phyloP scores from a whole-genome alignment of 2,329 filamentous ascomycete species.

The Pseudogymnoascus sp. region DNA sequence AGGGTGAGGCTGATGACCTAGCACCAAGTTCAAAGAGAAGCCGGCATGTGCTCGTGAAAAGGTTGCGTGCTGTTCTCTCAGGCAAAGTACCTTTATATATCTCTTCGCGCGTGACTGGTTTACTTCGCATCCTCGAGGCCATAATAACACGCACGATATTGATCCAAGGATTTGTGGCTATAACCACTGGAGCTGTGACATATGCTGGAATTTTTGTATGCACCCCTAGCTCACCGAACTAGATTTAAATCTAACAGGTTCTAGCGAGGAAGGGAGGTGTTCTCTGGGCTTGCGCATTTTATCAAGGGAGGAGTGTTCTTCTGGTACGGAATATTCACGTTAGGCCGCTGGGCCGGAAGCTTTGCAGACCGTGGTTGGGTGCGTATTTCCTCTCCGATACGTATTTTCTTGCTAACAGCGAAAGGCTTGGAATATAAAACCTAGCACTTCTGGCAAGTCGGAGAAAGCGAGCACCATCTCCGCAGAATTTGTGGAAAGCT shows the following conservation, averaged over 20 bases:
- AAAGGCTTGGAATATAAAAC: slow-evolving; percentile 79
- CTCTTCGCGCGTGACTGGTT: slow-evolving; percentile 38
- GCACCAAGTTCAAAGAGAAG: neutral
- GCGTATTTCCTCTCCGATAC: slow-evolving; percentile 40
- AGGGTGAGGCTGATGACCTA: slow-evolving; percentile 34
- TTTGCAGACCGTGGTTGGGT: slow-evolving; percentile 83
- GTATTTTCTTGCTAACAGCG: slow-evolving; percentile 18
- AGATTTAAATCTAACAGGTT: neutral
- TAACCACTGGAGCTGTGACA: slow-evolving; percentile 65
- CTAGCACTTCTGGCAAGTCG: slow-evolving; percentile 37
- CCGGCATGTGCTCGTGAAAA: neutral
- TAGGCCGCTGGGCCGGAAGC: slow-evolving; percentile 80
- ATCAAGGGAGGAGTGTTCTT: slow-evolving; percentile 91
- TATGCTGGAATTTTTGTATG: slow-evolving; percentile 81
- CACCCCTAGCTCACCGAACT: slow-evolving; percentile 17
- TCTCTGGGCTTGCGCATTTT: slow-evolving; percentile 81
- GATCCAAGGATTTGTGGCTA: slow-evolving; percentile 64
- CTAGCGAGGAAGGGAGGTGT: slow-evolving; percentile 60
- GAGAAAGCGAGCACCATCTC: slow-evolving; percentile 59
- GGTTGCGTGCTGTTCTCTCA: neutral
- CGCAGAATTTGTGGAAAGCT: slow-evolving; percentile 83
- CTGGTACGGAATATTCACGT: slow-evolving; percentile 75
- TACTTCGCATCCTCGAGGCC: slow-evolving; percentile 55
- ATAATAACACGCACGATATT: slow-evolving; percentile 70
- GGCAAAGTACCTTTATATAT: slow-evolving; percentile 38